Percentiles rank a stretch among this genome's conserved stretches.
Conservation (phyloP, 495 filamentous ascomycete genomes). For the Filosporella fistucella region DNA sequence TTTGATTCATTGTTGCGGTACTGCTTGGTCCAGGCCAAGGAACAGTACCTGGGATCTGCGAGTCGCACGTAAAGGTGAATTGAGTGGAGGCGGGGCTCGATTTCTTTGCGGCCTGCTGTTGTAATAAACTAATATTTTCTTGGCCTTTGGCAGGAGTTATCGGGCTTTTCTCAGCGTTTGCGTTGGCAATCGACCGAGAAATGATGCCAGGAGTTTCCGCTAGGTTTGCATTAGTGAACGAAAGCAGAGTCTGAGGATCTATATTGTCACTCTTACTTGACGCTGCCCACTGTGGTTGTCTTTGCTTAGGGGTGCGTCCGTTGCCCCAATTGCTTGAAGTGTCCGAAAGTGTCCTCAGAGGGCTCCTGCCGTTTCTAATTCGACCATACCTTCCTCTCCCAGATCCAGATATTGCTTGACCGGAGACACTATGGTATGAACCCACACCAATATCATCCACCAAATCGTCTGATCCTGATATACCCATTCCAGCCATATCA, state of each 20-base stretch:
- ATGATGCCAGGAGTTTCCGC: conserved; percentile 72
- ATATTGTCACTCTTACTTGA: conserved; percentile 36
- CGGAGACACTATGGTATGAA: conserved; percentile 58
- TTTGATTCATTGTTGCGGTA: conserved; percentile 17
- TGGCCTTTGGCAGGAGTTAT: conserved; percentile 52
- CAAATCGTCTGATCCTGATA: conserved; percentile 41
- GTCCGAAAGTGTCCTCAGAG: conserved; percentile 51
- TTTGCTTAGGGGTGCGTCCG: conserved; percentile 38
- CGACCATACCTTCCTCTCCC: conserved; percentile 70
- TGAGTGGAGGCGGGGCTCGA: conserved; percentile 64
- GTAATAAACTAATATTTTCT: conserved; percentile 72
- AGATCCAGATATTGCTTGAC: conserved; percentile 24
- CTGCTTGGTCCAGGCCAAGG: conserved; percentile 36
- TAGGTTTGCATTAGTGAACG: conserved; percentile 8
- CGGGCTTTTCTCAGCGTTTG: conserved; percentile 72
- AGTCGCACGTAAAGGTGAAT: conserved; percentile 88
- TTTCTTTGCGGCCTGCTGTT: conserved; percentile 59
- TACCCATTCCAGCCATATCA: conserved; percentile 58
- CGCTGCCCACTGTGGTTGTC: conserved; percentile 32
- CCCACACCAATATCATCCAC: conserved; percentile 42
- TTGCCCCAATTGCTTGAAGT: conserved; percentile 48
- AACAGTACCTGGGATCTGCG: conserved; percentile 41
- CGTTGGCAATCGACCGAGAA: conserved; percentile 69
- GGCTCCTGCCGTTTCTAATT: conserved; percentile 57
- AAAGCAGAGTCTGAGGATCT: not conserved